Evolutionary conservation across 148 eudicot species (phyloP).

Genomic region (Euryodendron excelsum): DNA sequence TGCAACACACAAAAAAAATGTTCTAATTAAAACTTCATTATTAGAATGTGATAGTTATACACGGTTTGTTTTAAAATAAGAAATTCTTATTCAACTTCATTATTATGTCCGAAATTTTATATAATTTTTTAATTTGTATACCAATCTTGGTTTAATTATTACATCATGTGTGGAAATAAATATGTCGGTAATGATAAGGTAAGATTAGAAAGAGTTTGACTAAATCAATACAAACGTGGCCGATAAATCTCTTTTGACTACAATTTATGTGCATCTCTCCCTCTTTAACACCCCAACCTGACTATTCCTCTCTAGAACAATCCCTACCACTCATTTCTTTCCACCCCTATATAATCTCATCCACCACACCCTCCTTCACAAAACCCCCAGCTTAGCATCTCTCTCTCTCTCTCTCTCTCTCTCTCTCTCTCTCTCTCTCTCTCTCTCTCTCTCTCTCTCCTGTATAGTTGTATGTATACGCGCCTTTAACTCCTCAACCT

Average conservation of each 20-base stretch:
- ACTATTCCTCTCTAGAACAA: not conserved
- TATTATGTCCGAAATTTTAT: no score
- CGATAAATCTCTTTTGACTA: not conserved
- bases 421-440: slow-evolving; percentile 5
- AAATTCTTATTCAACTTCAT: no score
- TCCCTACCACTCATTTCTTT: not conserved
- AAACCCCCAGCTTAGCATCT: not conserved
- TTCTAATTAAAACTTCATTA: no score
- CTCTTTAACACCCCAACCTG: not conserved
- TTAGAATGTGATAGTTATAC: no score
- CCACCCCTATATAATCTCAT: not conserved
- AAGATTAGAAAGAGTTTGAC: not conserved
- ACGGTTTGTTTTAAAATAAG: no score
- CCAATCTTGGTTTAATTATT: no score
- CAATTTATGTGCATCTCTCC: not conserved
- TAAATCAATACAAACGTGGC: slow-evolving; percentile 8
- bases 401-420: not conserved
- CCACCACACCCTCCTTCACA: not conserved
- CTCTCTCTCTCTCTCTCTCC: slow-evolving; percentile 2
- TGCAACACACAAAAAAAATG: no score
- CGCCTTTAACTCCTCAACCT: not conserved
- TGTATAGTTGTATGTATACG: no score
- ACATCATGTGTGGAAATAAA: no score
- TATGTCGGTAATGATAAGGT: not conserved
- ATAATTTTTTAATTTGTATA: no score